A percentile compares a stretch with the other conserved stretches of the same genome.
Conservation (phyloP, 495 filamentous ascomycete genomes). For the Xylaria cubensis region DNA sequence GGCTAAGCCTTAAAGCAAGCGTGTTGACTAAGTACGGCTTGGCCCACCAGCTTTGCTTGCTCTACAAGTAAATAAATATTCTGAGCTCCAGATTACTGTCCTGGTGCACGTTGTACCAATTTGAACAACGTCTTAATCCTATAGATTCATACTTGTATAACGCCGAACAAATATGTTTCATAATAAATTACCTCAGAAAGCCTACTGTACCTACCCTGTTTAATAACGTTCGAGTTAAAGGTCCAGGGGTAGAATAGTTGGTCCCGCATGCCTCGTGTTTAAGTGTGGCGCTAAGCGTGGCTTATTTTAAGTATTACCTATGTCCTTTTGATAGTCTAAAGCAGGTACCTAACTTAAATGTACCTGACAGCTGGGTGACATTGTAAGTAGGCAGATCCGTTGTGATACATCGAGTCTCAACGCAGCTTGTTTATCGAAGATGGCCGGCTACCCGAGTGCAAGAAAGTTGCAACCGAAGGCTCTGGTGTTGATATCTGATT, state of each 20-base stretch:
- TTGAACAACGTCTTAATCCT: neutral
- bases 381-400: neutral
- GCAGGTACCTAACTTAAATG: constrained; percentile 12
- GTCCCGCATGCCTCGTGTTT: constrained; percentile 4
- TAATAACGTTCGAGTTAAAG: neutral
- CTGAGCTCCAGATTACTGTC: neutral
- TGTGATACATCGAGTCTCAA: constrained; percentile 9
- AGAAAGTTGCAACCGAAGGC: neutral
- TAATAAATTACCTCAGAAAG: neutral
- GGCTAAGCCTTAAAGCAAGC: neutral
- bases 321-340: neutral
- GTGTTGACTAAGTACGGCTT: neutral
- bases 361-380: constrained; percentile 5
- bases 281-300: constrained; percentile 18
- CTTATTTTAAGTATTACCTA: neutral
- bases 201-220: neutral
- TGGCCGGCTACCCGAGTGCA: neutral
- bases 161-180: neutral
- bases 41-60: neutral
- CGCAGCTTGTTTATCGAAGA: neutral
- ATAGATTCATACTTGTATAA: neutral
- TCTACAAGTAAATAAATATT: neutral
- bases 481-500: neutral
- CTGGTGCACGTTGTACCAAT: neutral
- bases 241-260: neutral